phyloP scores from a whole-genome alignment of 345 rosid species.

The Euphorbia tirucalli region DNA sequence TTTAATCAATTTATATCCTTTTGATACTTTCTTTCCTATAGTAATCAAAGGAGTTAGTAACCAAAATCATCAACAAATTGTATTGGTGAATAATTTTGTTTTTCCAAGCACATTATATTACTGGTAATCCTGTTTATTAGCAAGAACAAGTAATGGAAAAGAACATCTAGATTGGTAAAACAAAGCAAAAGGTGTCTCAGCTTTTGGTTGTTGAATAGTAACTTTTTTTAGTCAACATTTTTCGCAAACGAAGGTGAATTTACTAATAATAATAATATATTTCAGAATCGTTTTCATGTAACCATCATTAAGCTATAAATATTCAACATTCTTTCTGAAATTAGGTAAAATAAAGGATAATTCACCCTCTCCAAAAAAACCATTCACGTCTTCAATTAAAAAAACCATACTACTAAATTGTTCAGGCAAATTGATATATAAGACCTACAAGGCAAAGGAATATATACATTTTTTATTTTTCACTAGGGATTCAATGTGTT shows the following conservation, averaged over 20 bases:
- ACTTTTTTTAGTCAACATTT: not conserved
- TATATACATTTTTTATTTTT: not conserved
- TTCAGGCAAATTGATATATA: not conserved
- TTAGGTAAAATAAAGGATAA: not conserved
- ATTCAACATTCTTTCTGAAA: not conserved
- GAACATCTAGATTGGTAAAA: not conserved
- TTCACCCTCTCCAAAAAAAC: not conserved
- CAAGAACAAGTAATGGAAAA: not conserved
- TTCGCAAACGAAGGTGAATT: not conserved
- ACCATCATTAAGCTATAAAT: not conserved
- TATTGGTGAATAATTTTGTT: not conserved
- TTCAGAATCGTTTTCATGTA: not conserved
- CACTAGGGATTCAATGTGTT: not conserved
- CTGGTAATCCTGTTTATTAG: not conserved
- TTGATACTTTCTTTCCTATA: no score
- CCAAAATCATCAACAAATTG: not conserved
- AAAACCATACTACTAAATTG: no score
- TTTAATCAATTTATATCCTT: not conserved
- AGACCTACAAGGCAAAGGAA: not conserved
- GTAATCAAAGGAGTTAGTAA: not conserved
- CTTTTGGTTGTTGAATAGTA: not conserved
- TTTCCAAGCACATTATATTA: not conserved
- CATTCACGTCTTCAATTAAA: not conserved
- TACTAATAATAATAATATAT: not conserved
- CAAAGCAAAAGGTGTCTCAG: not conserved